Conservation (phyloP, 2,329 filamentous ascomycete species). For the Didymella sp. region DNA sequence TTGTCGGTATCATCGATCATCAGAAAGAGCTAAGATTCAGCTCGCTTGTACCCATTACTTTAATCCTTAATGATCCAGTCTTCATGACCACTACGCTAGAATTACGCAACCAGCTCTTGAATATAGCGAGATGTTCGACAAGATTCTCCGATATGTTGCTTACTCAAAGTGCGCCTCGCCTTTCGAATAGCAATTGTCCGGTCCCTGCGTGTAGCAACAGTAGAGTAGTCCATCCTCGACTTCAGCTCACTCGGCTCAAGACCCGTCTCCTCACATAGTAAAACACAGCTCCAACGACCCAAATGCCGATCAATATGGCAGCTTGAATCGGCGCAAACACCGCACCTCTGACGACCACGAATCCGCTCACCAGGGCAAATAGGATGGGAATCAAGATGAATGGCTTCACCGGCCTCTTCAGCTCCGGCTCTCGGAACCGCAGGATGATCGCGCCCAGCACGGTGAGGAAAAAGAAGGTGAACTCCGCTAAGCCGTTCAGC, state of each 20-base stretch:
- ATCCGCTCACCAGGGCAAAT: conserved; percentile 63
- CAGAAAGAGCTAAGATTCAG: conserved; percentile 10
- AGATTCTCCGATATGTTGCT: neutral
- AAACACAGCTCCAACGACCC: conserved; percentile 34
- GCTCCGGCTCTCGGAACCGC: conserved; percentile 62
- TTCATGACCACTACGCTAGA: neutral
- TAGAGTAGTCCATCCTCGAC: neutral
- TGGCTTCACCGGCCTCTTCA: conserved; percentile 65
- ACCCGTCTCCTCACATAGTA: conserved; percentile 22
- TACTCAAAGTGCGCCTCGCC: neutral
- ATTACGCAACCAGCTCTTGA: neutral
- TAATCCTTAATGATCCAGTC: neutral
- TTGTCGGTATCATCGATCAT: neutral
- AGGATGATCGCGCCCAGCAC: conserved; percentile 66
- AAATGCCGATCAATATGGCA: conserved; percentile 38
- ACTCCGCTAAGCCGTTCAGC: conserved; percentile 53
- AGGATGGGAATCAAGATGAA: conserved; percentile 60
- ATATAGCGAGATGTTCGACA: neutral
- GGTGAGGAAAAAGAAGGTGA: conserved; percentile 70
- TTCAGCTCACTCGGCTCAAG: neutral
- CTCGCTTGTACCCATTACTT: conserved; percentile 5
- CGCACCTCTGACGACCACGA: conserved; percentile 46
- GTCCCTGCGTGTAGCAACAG: neutral
- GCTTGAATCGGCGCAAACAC: conserved; percentile 47
- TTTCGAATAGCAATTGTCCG: neutral